Conservation (phyloP, 768 basidiomycete species). For the Hypsizygus marmoreus region DNA sequence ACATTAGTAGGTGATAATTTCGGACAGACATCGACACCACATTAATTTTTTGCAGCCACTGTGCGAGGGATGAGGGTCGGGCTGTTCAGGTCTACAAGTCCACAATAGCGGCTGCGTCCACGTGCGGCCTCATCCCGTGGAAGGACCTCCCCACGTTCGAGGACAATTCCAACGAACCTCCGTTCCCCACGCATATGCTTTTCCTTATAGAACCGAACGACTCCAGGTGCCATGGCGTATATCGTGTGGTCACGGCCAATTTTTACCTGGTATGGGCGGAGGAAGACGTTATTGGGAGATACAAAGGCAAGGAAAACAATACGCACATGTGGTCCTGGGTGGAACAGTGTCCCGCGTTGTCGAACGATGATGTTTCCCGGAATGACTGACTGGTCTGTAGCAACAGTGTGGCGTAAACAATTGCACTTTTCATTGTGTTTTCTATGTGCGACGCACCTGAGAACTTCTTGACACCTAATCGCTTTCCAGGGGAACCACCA, state of each 20-base stretch:
- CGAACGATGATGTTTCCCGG: constrained; percentile 97
- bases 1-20: neutral
- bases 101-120: constrained; percentile 88
- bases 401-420: constrained; percentile 1
- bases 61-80: constrained; percentile 19
- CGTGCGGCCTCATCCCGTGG: constrained; percentile 73
- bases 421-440: neutral
- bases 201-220: constrained; percentile 90
- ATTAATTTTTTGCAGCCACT: constrained; percentile 18
- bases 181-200: constrained; percentile 74
- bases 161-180: constrained; percentile 82
- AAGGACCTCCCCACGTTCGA: constrained; percentile 79
- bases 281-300: constrained; percentile 1
- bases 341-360: constrained; percentile 91
- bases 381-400: constrained; percentile 82
- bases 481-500: constrained; percentile 89
- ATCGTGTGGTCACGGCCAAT: constrained; percentile 95
- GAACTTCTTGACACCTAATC: constrained; percentile 95
- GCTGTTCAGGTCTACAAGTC: constrained; percentile 65
- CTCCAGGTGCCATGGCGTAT: constrained; percentile 87
- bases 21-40: constrained; percentile 5
- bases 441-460: constrained; percentile 60
- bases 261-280: constrained; percentile 59
- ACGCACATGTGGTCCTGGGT: constrained; percentile 90
- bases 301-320: constrained; percentile 1